These are phyloP conservation scores for Umbelopsis sp. DNA, from an alignment of 192 early-diverging fungal species.

Conservation along the genomic window DNA sequence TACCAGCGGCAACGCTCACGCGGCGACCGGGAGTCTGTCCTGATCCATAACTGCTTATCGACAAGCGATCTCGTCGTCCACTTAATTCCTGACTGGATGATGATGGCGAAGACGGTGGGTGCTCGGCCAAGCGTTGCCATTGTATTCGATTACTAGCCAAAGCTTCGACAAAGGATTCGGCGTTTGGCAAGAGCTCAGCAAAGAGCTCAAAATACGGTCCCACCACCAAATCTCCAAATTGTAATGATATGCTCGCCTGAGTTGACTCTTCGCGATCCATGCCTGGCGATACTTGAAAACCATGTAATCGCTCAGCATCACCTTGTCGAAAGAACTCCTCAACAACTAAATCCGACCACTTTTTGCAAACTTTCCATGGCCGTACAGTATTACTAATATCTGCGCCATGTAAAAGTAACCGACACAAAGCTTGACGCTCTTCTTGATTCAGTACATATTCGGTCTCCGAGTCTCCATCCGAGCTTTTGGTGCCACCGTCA, in stretches of 20 bases:
- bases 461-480: not conserved
- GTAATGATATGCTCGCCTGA: conserved; percentile 76
- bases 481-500: not conserved
- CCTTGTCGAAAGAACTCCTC: conserved; percentile 89
- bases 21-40: conserved; percentile 38
- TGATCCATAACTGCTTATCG: conserved; percentile 16
- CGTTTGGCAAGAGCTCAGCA: conserved; percentile 75
- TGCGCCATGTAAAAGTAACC: conserved; percentile 83
- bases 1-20: conserved; percentile 46
- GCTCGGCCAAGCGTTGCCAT: conserved; percentile 54
- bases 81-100: not conserved
- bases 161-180: conserved; percentile 58
- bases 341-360: conserved; percentile 88
- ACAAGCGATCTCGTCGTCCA: not conserved
- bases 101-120: not conserved
- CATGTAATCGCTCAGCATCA: conserved; percentile 75
- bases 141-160: conserved; percentile 57
- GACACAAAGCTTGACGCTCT: conserved; percentile 64
- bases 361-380: conserved; percentile 83
- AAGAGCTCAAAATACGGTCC: conserved; percentile 85
- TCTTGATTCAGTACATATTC: conserved; percentile 35
- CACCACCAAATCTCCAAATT: conserved; percentile 86
- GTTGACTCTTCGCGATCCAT: conserved; percentile 80
- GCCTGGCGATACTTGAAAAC: conserved; percentile 82
- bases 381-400: conserved; percentile 89